Conservation (phyloP, 768 basidiomycete genomes). For the Exidia glandulosa region DNA sequence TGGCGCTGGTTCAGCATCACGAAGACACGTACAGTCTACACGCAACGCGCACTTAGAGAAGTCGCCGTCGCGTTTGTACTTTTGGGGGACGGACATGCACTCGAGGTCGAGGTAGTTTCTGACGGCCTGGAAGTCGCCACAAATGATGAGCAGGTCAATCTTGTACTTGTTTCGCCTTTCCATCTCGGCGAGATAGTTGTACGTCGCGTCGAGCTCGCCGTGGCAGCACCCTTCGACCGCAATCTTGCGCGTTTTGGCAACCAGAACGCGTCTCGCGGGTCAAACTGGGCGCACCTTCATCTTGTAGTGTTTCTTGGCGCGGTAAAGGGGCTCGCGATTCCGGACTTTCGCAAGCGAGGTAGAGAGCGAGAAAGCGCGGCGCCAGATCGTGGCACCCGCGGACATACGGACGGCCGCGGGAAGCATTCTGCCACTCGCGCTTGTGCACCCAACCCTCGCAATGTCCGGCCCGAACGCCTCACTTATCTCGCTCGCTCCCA, state of each 20-base stretch:
- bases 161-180: constrained; percentile 52
- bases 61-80: constrained; percentile 73
- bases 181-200: constrained; percentile 52
- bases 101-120: constrained; percentile 76
- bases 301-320: neutral
- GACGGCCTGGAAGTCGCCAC: constrained; percentile 93
- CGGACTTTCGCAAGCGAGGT: neutral
- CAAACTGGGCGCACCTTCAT: neutral
- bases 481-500: no score
- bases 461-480: no score
- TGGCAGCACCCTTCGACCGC: constrained; percentile 95
- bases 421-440: no score
- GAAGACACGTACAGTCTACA: neutral
- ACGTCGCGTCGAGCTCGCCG: constrained; percentile 83
- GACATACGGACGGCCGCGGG: no score
- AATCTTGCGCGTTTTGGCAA: constrained; percentile 22
- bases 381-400: no score
- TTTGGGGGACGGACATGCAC: constrained; percentile 84
- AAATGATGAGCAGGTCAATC: constrained; percentile 80
- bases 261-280: neutral
- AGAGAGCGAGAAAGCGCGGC: no score
- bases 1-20: constrained; percentile 17
- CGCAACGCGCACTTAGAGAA: constrained; percentile 40
- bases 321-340: neutral
- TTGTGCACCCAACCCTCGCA: no score